Evolutionary conservation across 1,284 basidiomycete genomes (phyloP).

Genomic region (Ustilago bromivora): DNA sequence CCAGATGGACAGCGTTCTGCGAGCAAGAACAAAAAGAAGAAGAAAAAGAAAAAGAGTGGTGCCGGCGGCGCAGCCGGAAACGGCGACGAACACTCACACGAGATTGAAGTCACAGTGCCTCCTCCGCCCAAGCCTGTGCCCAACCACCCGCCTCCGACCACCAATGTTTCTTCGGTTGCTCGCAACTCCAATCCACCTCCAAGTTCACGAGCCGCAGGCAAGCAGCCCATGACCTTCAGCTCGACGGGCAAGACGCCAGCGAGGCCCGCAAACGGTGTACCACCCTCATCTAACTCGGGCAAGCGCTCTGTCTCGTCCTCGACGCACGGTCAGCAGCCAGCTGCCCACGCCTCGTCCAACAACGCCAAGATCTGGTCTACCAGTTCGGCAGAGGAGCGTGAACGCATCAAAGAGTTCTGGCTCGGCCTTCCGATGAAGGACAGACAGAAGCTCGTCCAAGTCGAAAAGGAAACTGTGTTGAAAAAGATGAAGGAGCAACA

Average conservation of each 20-base stretch:
- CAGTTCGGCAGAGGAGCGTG: slow-evolving; percentile 88
- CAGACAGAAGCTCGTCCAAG: slow-evolving; percentile 87
- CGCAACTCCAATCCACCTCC: slow-evolving; percentile 69
- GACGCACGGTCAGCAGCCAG: slow-evolving; percentile 42
- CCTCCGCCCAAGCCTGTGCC: slow-evolving; percentile 66
- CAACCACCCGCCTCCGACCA: slow-evolving; percentile 64
- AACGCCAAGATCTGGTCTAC: slow-evolving; percentile 74
- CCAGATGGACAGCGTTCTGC: slow-evolving; percentile 34
- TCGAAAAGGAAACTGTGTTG: slow-evolving; percentile 96
- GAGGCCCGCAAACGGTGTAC: slow-evolving; percentile 63
- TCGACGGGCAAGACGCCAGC: slow-evolving; percentile 57
- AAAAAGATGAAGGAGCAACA: slow-evolving; percentile 99
- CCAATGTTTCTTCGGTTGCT: slow-evolving; percentile 69
- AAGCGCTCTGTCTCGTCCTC: slow-evolving; percentile 72
- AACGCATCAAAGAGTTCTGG: slow-evolving; percentile 98
- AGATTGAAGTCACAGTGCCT: slow-evolving; percentile 68
- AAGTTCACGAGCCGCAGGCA: slow-evolving; percentile 79
- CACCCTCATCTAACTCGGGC: slow-evolving; percentile 71
- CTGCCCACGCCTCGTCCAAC: slow-evolving; percentile 23
- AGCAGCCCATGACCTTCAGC: slow-evolving; percentile 76
- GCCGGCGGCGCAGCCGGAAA: slow-evolving; percentile 68
- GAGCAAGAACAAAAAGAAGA: slow-evolving; percentile 73
- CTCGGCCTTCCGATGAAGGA: slow-evolving; percentile 88
- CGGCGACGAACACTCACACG: slow-evolving; percentile 62
- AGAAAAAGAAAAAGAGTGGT: slow-evolving; percentile 71